Conservation (phyloP, 73 alveolate species). For the Symbiodinium natans region DNA sequence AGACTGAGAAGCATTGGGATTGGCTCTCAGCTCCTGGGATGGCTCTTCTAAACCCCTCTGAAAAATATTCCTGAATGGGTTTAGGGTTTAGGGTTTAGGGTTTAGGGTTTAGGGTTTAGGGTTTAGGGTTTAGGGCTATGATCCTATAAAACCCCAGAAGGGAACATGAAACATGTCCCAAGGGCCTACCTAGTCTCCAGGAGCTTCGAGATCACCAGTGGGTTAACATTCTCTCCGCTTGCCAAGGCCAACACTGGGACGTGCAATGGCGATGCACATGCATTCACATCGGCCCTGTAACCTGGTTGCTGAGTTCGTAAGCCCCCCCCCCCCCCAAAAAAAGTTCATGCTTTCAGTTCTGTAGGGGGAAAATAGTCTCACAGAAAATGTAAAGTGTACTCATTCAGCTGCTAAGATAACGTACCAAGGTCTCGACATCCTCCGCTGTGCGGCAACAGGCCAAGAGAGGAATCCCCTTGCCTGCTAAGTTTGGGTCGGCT, state of each 20-base stretch:
- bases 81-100: background rate
- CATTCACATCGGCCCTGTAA: background rate
- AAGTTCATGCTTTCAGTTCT: too few relatives aligned
- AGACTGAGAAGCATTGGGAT: background rate
- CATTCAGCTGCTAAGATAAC: too few relatives aligned
- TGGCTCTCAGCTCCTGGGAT: constrained; percentile 10
- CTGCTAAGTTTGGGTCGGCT: constrained; percentile 5
- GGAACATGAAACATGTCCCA: too few relatives aligned
- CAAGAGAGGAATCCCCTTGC: constrained; percentile 6
- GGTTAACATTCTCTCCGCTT: constrained; percentile 41
- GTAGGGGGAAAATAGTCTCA: too few relatives aligned
- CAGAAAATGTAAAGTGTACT: too few relatives aligned
- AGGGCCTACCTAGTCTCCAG: background rate
- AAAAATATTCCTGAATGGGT: too few relatives aligned
- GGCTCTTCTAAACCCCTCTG: background rate
- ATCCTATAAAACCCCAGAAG: background rate
- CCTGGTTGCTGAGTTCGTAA: too few relatives aligned
- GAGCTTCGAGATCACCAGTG: constrained; percentile 26
- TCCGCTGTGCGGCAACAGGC: constrained; percentile 70
- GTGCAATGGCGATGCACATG: background rate
- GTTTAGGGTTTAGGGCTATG: background rate
- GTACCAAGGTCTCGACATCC: constrained; percentile 38
- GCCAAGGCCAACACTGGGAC: constrained; percentile 43
- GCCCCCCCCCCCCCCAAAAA: too few relatives aligned
- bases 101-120: background rate